These are phyloP conservation scores for Geranomyces variabilis DNA, from an alignment of 192 early-diverging fungal genomes.

Conservation along the genomic window DNA sequence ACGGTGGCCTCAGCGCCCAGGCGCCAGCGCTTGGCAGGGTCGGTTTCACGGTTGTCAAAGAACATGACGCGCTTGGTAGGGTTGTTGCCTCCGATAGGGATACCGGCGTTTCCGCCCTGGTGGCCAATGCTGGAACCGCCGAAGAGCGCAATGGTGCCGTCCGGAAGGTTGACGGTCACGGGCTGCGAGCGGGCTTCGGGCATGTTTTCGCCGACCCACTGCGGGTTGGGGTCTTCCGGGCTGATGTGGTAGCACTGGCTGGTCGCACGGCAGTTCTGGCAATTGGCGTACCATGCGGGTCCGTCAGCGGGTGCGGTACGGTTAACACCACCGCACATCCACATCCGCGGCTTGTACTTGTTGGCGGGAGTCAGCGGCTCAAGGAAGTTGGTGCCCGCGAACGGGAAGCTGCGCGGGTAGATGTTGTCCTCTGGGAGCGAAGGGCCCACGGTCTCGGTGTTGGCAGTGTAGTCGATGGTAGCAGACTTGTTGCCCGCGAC, in stretches of 20 bases:
- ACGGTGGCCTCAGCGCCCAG: constrained; percentile 27
- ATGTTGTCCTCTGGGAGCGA: constrained; percentile 27
- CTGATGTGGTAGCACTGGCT: constrained; percentile 32
- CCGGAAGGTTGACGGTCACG: constrained; percentile 30
- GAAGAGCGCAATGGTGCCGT: constrained; percentile 23
- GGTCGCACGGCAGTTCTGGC: constrained; percentile 19
- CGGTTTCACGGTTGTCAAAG: constrained; percentile 29
- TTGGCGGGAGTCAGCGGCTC: constrained; percentile 38
- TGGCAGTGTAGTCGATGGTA: constrained; percentile 6
- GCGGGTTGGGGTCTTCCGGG: constrained; percentile 28
- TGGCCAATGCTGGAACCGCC: constrained; percentile 24
- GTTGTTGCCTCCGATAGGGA: constrained; percentile 9
- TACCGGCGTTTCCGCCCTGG: constrained; percentile 34
- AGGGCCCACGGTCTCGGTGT: constrained; percentile 9
- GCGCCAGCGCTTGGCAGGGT: constrained; percentile 24
- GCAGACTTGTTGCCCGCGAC: constrained; percentile 25
- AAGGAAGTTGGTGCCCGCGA: constrained; percentile 41
- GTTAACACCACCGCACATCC: constrained; percentile 46
- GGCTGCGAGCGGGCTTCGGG: constrained; percentile 17
- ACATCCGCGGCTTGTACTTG: constrained; percentile 41
- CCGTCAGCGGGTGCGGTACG: constrained; percentile 13
- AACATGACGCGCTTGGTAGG: constrained; percentile 43
- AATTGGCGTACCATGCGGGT: constrained; percentile 26
- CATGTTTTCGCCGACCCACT: constrained; percentile 35
- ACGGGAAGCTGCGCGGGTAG: constrained; percentile 33